Evolutionary conservation across 305 asterid genomes (phyloP), one percentile per base, ranked within the genome.

Genomic region (Fraxinus angustifolia): DNA sequence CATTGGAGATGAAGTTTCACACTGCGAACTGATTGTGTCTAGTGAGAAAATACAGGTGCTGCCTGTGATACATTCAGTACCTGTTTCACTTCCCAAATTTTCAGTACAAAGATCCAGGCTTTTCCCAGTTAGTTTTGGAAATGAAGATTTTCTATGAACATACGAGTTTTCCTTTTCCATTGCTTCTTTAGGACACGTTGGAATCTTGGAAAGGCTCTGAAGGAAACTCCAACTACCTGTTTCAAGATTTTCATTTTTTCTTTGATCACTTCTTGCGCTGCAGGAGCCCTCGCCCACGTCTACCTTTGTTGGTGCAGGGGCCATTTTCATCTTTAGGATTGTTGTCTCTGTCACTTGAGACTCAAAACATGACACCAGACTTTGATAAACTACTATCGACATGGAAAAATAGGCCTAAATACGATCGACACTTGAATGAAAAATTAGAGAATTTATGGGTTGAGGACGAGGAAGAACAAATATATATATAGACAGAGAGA

Each of bases 61-160:
- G 33, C 10, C 31, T 0, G 71, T 0, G 14, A 21, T 21, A 21
- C 1, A 8, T 35, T 92, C 93, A 31, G 77, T 70, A 33, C 98
- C 97, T 17, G 91, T 87, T 58, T 93, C 98, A 73, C 93, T 90
- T 0, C 98, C 97, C 1, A 93, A 62, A 76, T 85, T 89, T 75
- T 92, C 98, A 11, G 98, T 93, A 87, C 98, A 93, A 28, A 93
- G 33, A 60, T 90, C 84, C 8, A 93, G 87, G 36, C 97, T 91
- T 75, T 83, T 81, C 0, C 85, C 84, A 70, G 87, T 90, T 35
- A 91, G 86, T 48, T 76, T 73, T 0, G 88, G 76, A 2, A 78
- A 87, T 1, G 89, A 83, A 3, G 87, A 73, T 8, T 60, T 58
- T 7, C 73, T 78, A 31, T 77, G 87, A 31, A 82, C 77, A 60